Evolutionary conservation across 179 eudicot species (phyloP), one percentile per base, ranked within the genome.

Genomic region (Spergularia azorica): DNA sequence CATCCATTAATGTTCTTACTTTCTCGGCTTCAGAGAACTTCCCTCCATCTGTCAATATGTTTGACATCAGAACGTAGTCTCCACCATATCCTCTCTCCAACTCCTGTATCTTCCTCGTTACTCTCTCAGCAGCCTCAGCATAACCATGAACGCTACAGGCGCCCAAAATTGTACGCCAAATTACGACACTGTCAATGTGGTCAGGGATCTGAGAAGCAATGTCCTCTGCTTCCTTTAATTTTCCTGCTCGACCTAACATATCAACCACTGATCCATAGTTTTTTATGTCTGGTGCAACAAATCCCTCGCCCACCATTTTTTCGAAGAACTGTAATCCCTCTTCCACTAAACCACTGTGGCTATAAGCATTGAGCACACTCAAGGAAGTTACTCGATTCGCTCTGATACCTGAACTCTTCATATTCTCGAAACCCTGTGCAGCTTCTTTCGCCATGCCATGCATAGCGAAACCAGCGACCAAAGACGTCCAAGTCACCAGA

Each of bases 121-220:
- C 86, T 18, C 88, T 80, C 81, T 85, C 81, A 61, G 91, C 92
- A 80, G 86, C 79, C 68, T 85, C 87, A 36, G 67, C 79, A 61
- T 86, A 57, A 26, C 88, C 89, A 85, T 87, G 88, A 68, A 84
- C 81, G 52, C 88, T 85, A 76, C 95, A 92, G 41, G 93, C 93
- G 63, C 95, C 93, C 58, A 92, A 80, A 52, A 90, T 87, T 4
- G 97, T 89, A 66, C 97, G 84, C 97, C 94, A 90, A 79, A 92
- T 80, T 14, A 90, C 80, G 38, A 79, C 91, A 83, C 76, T 83
- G 48, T 71, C 74, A 57, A 79, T 70, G 18, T 86, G 80, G 55
- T 32, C 17, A 16, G 90, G 90, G 61, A 88, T 76, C 70, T 74
- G 81, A n/a, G 15, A 20, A 10, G 87, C 90, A 72, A 88, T 84